These are phyloP conservation scores for Parachaetomium inaequale DNA, from an alignment of 495 filamentous ascomycete species.

Conservation along the genomic window DNA sequence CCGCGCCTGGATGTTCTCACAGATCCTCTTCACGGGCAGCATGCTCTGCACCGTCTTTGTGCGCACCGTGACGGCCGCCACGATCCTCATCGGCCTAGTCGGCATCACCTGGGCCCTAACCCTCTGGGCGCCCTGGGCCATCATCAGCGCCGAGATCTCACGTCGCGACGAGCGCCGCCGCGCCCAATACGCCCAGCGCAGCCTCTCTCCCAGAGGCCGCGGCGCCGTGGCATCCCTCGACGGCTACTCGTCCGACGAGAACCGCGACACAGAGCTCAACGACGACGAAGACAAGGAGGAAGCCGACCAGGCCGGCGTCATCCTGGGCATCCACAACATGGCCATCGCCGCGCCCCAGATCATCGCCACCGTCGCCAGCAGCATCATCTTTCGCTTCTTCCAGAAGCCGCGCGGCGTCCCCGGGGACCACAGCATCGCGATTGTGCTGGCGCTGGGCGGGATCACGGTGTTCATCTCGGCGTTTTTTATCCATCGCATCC, in stretches of 20 bases:
- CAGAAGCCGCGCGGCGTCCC: conserved; percentile 79
- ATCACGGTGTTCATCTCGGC: conserved; percentile 72
- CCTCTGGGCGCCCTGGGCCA: conserved; percentile 87
- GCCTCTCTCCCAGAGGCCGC: conserved; percentile 21
- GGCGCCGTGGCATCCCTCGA: conserved; percentile 25
- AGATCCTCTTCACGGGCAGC: conserved; percentile 69
- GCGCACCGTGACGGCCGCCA: conserved; percentile 59
- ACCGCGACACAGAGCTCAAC: conserved; percentile 19
- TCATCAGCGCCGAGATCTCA: conserved; percentile 83
- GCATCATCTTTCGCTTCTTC: conserved; percentile 71
- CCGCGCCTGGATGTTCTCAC: conserved; percentile 77
- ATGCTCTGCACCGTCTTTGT: conserved; percentile 83
- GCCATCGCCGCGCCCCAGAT: conserved; percentile 85
- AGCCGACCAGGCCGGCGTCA: conserved; percentile 76
- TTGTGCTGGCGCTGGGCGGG: conserved; percentile 78
- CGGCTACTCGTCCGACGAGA: conserved; percentile 33
- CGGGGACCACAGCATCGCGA: conserved; percentile 81
- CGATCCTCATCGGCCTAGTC: conserved; percentile 68
- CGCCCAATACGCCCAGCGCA: conserved; percentile 36
- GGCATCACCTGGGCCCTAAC: conserved; percentile 87
- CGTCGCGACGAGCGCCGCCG: conserved; percentile 69
- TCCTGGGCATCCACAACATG: conserved; percentile 90
- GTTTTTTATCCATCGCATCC: conserved; percentile 55
- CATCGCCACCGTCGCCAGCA: conserved; percentile 75
- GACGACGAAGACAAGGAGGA: conserved; percentile 43